Percentiles rank a stretch among this genome's conserved stretches.
Evolutionary conservation across 352 stramenopile species (phyloP).

Genomic region (Globisporangium takayamanum): DNA sequence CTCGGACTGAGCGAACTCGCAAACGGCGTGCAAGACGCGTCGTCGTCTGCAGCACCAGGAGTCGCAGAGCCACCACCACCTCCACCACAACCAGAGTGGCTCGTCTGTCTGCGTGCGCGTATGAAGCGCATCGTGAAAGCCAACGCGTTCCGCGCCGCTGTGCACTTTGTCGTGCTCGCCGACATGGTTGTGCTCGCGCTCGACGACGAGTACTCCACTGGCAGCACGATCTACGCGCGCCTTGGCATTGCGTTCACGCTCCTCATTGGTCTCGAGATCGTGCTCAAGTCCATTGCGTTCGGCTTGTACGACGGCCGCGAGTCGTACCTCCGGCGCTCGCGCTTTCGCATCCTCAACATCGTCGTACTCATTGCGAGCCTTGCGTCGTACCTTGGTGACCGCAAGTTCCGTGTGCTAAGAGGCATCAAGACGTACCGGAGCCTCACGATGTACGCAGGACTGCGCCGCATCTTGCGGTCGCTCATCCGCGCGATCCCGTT

Average conservation of each 20-base stretch:
- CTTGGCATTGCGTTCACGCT: slow-evolving; percentile 65
- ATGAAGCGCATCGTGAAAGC: slow-evolving; percentile 38
- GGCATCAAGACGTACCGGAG: slow-evolving; percentile 62
- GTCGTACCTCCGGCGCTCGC: slow-evolving; percentile 47
- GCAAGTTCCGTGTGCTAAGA: slow-evolving; percentile 43
- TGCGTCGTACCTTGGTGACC: slow-evolving; percentile 31
- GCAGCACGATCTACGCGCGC: slow-evolving; percentile 11
- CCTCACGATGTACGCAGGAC: slow-evolving; percentile 54
- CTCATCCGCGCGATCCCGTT: slow-evolving; percentile 63
- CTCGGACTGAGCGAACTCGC: slow-evolving; percentile 5
- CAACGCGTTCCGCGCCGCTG: slow-evolving; percentile 29
- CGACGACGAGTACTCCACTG: slow-evolving; percentile 39
- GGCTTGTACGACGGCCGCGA: slow-evolving; percentile 31
- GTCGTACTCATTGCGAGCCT: slow-evolving; percentile 39
- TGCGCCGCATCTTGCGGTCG: slow-evolving; percentile 63
- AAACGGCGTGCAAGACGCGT: neutral
- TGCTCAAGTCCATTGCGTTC: slow-evolving; percentile 49
- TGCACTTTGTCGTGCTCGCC: slow-evolving; percentile 39
- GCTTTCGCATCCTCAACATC: slow-evolving; percentile 49
- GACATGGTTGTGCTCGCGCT: slow-evolving; percentile 55
- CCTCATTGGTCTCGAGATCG: slow-evolving; percentile 49
- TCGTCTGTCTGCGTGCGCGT: slow-evolving; percentile 18
- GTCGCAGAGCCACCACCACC: slow-evolving; percentile 5
- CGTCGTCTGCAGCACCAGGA: neutral
- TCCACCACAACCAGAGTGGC: slow-evolving; percentile 13